Conservation (phyloP, 345 rosid genomes). For the Arabidopsis arenosa region DNA sequence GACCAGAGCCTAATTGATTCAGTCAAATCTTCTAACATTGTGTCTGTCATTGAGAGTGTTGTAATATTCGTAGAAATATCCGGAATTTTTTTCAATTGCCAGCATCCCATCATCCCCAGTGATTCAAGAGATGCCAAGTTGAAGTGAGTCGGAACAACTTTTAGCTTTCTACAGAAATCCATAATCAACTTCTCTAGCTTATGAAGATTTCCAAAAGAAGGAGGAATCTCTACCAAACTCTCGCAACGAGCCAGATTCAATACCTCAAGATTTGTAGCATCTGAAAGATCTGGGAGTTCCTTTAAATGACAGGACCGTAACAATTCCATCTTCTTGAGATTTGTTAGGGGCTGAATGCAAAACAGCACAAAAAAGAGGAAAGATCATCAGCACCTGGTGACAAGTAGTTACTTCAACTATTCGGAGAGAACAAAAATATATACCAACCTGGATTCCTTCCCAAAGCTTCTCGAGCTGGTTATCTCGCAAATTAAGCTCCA, state of each 20-base stretch:
- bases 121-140: slow-evolving; percentile 29
- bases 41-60: no score
- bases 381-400: background rate
- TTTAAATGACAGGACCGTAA: background rate
- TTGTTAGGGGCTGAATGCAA: slow-evolving; percentile 7
- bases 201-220: slow-evolving; percentile 25
- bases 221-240: slow-evolving; percentile 34
- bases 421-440: no score
- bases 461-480: slow-evolving; percentile 38
- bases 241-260: slow-evolving; percentile 27
- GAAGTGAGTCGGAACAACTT: background rate
- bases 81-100: no score
- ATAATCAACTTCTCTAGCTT: slow-evolving; percentile 9
- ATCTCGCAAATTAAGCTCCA: background rate
- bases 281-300: slow-evolving; percentile 40
- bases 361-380: background rate
- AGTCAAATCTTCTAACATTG: no score
- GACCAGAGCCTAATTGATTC: no score
- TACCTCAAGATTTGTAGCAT: slow-evolving; percentile 32
- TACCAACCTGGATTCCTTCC: slow-evolving; percentile 33
- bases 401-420: background rate
- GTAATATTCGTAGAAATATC: no score
- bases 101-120: no score
- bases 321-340: slow-evolving; percentile 38
- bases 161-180: slow-evolving; percentile 9